Conservation (phyloP, 2,329 filamentous ascomycete species). For the Pseudocercospora fijiensis region DNA sequence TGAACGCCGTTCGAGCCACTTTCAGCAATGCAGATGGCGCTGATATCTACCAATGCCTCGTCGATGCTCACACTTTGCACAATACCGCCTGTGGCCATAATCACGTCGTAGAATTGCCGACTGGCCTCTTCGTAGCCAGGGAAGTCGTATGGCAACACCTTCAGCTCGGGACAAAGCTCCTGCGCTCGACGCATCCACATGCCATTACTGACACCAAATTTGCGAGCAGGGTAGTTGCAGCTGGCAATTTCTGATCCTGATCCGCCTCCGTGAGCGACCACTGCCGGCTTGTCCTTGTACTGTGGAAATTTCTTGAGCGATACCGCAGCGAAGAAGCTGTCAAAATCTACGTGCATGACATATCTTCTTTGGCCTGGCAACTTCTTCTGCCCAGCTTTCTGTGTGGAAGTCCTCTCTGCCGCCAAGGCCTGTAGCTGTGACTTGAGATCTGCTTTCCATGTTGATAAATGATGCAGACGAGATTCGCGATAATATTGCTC, state of each 20-base stretch:
- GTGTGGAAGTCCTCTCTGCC: slow-evolving; percentile 61
- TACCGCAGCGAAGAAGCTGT: slow-evolving; percentile 96
- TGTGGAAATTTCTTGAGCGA: slow-evolving; percentile 78
- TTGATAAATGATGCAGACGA: slow-evolving; percentile 87
- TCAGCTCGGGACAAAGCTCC: slow-evolving; percentile 78
- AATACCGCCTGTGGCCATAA: slow-evolving; percentile 73
- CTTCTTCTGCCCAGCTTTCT: slow-evolving; percentile 54
- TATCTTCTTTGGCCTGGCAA: slow-evolving; percentile 70
- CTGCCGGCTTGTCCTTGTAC: slow-evolving; percentile 73
- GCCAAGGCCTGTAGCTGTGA: slow-evolving; percentile 80
- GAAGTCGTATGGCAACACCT: slow-evolving; percentile 94
- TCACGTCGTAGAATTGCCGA: slow-evolving; percentile 78
- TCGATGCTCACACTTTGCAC: slow-evolving; percentile 98
- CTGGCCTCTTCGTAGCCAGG: slow-evolving; percentile 92
- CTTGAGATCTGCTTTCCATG: slow-evolving; percentile 95
- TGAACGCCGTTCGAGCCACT: slow-evolving; percentile 66
- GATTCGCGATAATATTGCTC: slow-evolving; percentile 95
- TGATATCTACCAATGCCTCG: slow-evolving; percentile 86
- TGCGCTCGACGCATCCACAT: slow-evolving; percentile 98
- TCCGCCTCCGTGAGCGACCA: slow-evolving; percentile 83
- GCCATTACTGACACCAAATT: slow-evolving; percentile 87
- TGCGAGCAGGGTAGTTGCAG: slow-evolving; percentile 89
- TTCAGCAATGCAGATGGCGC: slow-evolving; percentile 63
- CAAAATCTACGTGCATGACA: slow-evolving; percentile 94
- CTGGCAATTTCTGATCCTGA: slow-evolving; percentile 92